Conservation (phyloP, 495 filamentous ascomycete species). For the Amorphotheca resinae region DNA sequence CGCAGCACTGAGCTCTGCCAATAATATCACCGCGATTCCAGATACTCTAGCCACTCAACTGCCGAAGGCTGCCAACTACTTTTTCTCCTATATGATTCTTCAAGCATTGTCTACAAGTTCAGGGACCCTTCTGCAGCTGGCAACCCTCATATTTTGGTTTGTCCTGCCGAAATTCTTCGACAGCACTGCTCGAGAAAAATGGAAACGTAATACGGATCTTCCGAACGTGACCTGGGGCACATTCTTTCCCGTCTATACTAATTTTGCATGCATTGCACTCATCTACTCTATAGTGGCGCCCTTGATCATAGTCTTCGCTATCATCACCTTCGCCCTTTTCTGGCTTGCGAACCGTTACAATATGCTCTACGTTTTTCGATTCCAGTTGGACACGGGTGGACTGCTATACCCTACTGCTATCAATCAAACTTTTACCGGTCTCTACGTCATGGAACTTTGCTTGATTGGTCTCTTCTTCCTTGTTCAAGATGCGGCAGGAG, state of each 20-base stretch:
- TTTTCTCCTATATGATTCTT: conserved; percentile 96
- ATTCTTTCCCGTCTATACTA: conserved; percentile 93
- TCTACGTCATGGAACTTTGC: conserved; percentile 91
- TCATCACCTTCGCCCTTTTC: conserved; percentile 86
- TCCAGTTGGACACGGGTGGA: conserved; percentile 83
- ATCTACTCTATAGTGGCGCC: conserved; percentile 88
- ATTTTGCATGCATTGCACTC: conserved; percentile 84
- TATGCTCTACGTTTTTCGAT: conserved; percentile 90
- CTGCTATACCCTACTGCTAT: conserved; percentile 86
- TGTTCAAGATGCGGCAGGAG: conserved; percentile 46
- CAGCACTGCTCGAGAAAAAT: conserved; percentile 80
- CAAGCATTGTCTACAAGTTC: conserved; percentile 86
- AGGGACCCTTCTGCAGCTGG: conserved; percentile 78
- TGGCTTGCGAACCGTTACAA: conserved; percentile 97
- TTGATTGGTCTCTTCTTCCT: conserved; percentile 88
- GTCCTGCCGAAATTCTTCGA: conserved; percentile 67
- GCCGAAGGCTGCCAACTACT: conserved; percentile 87
- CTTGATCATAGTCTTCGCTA: conserved; percentile 84
- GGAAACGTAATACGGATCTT: conserved; percentile 68
- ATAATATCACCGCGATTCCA: conserved; percentile 40
- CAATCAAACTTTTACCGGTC: conserved; percentile 88
- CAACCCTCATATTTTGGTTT: conserved; percentile 66
- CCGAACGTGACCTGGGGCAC: conserved; percentile 78
- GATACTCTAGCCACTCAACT: conserved; percentile 68
- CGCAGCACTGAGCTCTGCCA: conserved; percentile 48